These are phyloP conservation scores for Monosporozyma siamensis DNA, from an alignment of 805 yeast species.

Conservation along the genomic window DNA sequence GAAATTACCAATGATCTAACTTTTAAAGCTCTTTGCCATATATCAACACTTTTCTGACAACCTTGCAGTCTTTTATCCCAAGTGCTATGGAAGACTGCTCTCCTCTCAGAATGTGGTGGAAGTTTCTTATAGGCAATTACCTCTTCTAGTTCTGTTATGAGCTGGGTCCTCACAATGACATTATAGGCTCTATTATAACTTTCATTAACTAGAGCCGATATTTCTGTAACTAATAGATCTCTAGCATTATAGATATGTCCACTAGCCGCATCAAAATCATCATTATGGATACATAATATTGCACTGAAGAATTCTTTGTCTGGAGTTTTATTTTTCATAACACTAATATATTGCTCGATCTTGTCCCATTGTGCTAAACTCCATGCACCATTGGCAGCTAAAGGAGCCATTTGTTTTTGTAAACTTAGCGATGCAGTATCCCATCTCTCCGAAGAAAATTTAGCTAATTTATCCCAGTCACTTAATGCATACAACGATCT, in stretches of 20 bases:
- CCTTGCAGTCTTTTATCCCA: conserved; percentile 89
- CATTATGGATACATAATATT: conserved; percentile 69
- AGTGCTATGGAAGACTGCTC: conserved; percentile 69
- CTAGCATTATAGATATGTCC: conserved; percentile 73
- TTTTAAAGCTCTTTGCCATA: conserved; percentile 91
- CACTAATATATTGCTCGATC: conserved; percentile 82
- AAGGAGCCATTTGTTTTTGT: conserved; percentile 77
- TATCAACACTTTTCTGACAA: conserved; percentile 90
- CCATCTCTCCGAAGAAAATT: conserved; percentile 82
- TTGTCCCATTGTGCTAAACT: conserved; percentile 93
- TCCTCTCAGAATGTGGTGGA: conserved; percentile 71
- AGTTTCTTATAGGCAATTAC: conserved; percentile 77
- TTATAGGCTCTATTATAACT: conserved; percentile 93
- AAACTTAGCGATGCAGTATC: conserved; percentile 56
- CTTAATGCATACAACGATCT: conserved; percentile 92
- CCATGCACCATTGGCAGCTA: conserved; percentile 98
- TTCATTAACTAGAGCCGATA: conserved; percentile 87
- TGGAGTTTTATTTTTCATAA: conserved; percentile 85
- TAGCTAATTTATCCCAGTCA: conserved; percentile 89
- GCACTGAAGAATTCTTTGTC: conserved; percentile 92
- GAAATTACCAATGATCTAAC: conserved; percentile 88
- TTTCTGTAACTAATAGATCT: conserved; percentile 81
- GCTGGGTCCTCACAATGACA: conserved; percentile 90
- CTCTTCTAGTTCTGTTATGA: conserved; percentile 92
- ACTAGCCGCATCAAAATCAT: conserved; percentile 72